Percentiles rank a stretch among this genome's conserved stretches.
Evolutionary conservation across 2,329 filamentous ascomycete genomes (phyloP).

Genomic region (Sporothrix humicola): DNA sequence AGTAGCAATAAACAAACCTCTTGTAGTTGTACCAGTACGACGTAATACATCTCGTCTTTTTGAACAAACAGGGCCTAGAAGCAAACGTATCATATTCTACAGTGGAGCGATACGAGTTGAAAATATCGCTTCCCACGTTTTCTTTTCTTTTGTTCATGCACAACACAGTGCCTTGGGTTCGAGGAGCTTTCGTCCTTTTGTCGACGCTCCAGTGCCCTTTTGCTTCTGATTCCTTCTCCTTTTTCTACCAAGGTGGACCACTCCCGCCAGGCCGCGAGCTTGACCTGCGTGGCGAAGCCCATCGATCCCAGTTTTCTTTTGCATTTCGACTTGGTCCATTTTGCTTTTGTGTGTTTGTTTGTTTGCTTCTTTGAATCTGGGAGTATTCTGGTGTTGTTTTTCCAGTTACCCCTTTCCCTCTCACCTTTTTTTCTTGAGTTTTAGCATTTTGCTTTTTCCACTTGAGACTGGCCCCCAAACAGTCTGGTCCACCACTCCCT

Average conservation of each 20-base stretch:
- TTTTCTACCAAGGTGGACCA: background rate
- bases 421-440: background rate
- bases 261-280: background rate
- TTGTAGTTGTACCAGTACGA: too few species aligned
- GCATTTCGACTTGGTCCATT: background rate
- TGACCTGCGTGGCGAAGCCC: background rate
- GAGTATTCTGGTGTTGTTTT: background rate
- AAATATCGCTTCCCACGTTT: background rate
- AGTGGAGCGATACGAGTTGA: background rate
- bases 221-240: background rate
- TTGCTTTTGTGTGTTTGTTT: background rate
- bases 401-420: background rate
- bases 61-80: background rate
- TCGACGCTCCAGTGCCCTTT: background rate
- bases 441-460: background rate
- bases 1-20: too few species aligned
- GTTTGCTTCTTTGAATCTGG: background rate
- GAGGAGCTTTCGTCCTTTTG: background rate
- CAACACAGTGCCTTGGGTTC: background rate
- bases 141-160: constrained; percentile 9
- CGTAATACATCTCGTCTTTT: background rate
- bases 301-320: too few species aligned
- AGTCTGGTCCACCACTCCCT: background rate
- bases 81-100: too few species aligned
- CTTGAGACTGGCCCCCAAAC: background rate